A percentile compares a stretch with the other conserved stretches of the same genome.
phyloP scores from a whole-genome alignment of 257 asterid species.

The Solanum arcanum region DNA sequence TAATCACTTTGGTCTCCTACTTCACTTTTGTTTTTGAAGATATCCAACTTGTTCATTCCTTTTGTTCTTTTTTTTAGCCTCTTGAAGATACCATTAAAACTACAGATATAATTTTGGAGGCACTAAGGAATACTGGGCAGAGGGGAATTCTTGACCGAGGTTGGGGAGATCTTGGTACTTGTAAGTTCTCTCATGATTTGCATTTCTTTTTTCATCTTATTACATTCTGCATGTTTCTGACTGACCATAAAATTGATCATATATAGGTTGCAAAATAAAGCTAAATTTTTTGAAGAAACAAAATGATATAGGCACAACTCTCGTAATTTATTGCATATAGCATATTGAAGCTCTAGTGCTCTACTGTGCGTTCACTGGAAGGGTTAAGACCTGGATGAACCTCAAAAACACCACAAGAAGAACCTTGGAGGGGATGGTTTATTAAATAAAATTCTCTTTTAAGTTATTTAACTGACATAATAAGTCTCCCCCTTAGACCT shows the following conservation, averaged over 20 bases:
- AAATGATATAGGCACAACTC: background rate
- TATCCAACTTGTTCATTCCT: background rate
- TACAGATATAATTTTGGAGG: slow-evolving; percentile 66
- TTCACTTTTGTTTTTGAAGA: background rate
- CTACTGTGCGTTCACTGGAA: background rate
- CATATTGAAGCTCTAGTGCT: background rate
- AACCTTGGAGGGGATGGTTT: background rate
- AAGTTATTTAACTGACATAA: background rate
- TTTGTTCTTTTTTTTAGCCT: slow-evolving; percentile 43
- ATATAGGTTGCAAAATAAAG: background rate
- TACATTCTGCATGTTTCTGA: background rate
- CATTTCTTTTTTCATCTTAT: background rate
- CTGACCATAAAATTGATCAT: background rate
- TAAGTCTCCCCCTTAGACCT: background rate
- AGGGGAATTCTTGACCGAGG: slow-evolving; percentile 97
- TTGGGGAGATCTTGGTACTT: slow-evolving; percentile 94
- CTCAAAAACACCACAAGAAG: background rate
- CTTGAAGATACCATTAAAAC: slow-evolving; percentile 79
- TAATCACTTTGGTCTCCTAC: background rate
- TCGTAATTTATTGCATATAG: background rate
- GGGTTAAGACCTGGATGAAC: background rate
- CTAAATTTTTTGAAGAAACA: background rate
- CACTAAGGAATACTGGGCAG: slow-evolving; percentile 73
- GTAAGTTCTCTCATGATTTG: slow-evolving; percentile 39
- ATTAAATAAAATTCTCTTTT: background rate